Conservation (phyloP, 2,329 filamentous ascomycete genomes). For the Sporothrix phasma region DNA sequence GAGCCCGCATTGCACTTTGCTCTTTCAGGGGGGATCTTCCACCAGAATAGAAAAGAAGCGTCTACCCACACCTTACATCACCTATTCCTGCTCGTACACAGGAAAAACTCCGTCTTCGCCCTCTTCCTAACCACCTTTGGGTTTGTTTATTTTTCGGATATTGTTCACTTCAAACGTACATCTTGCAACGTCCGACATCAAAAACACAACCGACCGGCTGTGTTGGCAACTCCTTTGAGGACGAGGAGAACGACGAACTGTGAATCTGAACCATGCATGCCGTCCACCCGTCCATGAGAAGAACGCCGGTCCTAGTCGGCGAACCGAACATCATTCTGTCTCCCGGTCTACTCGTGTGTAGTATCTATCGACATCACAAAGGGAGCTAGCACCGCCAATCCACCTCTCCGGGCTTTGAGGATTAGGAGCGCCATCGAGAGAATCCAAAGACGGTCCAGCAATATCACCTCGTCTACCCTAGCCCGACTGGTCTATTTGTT, state of each 20-base stretch:
- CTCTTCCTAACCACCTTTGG: neutral
- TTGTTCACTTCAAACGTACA: neutral
- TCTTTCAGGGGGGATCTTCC: conserved; percentile 1
- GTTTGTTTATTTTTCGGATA: neutral
- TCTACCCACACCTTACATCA: conserved; percentile 3
- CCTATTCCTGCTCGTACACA: neutral
- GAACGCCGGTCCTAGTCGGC: neutral
- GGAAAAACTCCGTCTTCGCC: neutral
- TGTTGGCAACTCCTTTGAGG: neutral
- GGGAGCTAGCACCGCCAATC: neutral
- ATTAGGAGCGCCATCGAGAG: neutral
- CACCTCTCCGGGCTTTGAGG: neutral
- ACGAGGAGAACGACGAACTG: conserved; percentile 25
- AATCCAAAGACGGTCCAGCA: neutral
- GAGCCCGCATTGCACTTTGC: neutral
- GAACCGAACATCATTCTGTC: neutral
- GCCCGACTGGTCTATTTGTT: neutral
- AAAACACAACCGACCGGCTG: neutral
- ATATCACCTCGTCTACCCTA: neutral
- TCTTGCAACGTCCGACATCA: neutral
- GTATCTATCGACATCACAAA: neutral
- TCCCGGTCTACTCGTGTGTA: neutral
- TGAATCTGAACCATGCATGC: conserved; percentile 40
- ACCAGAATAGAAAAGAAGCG: conserved; percentile 2
- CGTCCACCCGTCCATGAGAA: conserved; percentile 34